Base-by-base conservation (phyloP, 2,329 filamentous ascomycete species). In the Rhinocladiella similis region DNA sequence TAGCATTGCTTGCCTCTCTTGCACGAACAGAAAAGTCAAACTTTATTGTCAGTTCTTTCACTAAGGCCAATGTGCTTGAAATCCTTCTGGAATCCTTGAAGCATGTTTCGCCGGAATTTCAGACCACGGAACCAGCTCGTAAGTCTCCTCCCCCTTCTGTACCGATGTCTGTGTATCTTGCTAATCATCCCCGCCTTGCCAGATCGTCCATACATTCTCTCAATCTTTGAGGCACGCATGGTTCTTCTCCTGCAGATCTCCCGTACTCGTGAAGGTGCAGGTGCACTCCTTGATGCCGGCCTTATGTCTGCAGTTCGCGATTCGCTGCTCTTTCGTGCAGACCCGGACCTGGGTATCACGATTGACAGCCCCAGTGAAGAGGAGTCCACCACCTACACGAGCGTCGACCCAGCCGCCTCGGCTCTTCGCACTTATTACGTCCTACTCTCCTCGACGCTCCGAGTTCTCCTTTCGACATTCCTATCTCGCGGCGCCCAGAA, bases 71-170 rank as follows among this genome's bases (percentile, higher is more conserved):
- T 74, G 96, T 97, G 70, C 83, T 97, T 49, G 89, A 89, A 49
- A 86, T 97, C 25, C 82, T 97, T 27, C 87, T 99, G 50, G 93
- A 97, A 73, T 90, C 90, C 50, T 83, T 99, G 54, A 87, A 89
- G 64, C 82, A 83, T 63, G 83, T 97, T 50, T 83, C 92, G 59
- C 74, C 82, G 10, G 92, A 97, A 65, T 83, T 90, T 73, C 79
- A 82, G 52, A 79, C 83, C 53, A 77, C 82, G 33, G 77, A 81
- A 66, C 72, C 73, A 60, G 76, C 76, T 63, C 82, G 86, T 87
- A 78, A 68, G 78, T 50, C 14, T 47, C 25, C 19, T 19, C 20
- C 19, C 19, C 20, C 33, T n/a, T 52, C 22, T n/a, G 27, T 27
- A 22, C 18, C 29, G 3, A 25, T 46, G 22, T 25, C n/a, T 27